Conservation (phyloP, 768 basidiomycete genomes). For the Suillus paluster region DNA sequence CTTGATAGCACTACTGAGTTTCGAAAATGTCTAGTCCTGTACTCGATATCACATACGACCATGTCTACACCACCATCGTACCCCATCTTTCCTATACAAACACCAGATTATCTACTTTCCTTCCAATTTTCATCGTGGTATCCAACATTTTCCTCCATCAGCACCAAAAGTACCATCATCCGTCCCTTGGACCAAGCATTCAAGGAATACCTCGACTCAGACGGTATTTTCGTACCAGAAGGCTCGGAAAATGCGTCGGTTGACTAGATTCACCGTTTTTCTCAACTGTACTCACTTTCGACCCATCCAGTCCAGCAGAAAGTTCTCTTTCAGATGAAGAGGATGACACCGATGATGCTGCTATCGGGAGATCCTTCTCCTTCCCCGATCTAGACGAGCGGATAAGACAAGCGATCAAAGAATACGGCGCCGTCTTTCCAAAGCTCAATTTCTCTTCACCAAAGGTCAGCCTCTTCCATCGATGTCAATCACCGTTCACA, state of each 20-base stretch:
- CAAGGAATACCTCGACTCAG: constrained; percentile 73
- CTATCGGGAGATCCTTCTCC: constrained; percentile 49
- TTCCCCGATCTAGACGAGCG: constrained; percentile 83
- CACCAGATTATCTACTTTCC: constrained; percentile 57
- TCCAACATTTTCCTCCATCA: constrained; percentile 61
- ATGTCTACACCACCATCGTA: neutral
- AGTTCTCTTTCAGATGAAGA: constrained; percentile 67
- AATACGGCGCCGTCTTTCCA: constrained; percentile 88
- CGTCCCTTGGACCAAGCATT: constrained; percentile 69
- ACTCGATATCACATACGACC: no score
- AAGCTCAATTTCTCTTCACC: constrained; percentile 98
- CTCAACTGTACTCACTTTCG: constrained; percentile 8
- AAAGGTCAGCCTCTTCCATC: constrained; percentile 52
- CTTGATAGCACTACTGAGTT: no score
- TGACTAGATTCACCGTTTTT: constrained; percentile 1
- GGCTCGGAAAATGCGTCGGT: constrained; percentile 81
- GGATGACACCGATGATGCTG: constrained; percentile 43
- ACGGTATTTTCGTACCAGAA: constrained; percentile 82
- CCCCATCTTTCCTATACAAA: constrained; percentile 53
- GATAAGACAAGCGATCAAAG: constrained; percentile 66
- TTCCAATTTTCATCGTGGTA: constrained; percentile 92
- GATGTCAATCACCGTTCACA: neutral
- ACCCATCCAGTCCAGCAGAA: constrained; percentile 48
- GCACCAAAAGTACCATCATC: constrained; percentile 76
- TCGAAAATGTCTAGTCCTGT: no score